Base-by-base conservation (phyloP, 2,329 filamentous ascomycete genomes). In the Colletotrichum cordylinicola region DNA sequence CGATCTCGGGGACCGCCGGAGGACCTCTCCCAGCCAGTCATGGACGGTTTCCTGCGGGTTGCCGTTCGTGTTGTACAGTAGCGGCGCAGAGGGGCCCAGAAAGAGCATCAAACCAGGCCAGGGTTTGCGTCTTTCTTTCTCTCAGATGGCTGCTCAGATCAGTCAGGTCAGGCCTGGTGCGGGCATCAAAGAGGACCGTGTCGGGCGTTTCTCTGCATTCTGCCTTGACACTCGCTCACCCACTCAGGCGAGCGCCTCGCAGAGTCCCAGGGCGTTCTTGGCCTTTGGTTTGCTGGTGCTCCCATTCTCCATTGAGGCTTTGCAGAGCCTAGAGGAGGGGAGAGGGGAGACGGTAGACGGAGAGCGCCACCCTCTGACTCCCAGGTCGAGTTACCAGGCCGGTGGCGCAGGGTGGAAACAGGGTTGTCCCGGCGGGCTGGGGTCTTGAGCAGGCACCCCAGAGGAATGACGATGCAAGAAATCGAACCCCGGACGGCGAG, bases 391-490 rank as follows among this genome's bases (percentile, higher is more conserved):
- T 65, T 56, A 74, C 72, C 68, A 62, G 73, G 33, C 56, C 24
- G 60, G 74, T 76, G 74, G 74, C 74, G 70, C 70, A 74, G 43
- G 29, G 21, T 21, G 15, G 39, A 52, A 65, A 39, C 56, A 62
- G 64, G 70, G 65, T 29, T 35, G 35, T 67, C 65, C 73, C 64
- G 8, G 70, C 27, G 27, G 10, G 15, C 62, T 29, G 39, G 43
- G 70, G 73, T 33, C 37, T 13, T 58, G 65, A 67, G 65, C 65
- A 35, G 39, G 64, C 43, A 67, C 65, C 65, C 65, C 72, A n/a
- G 56, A 70, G 60, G 29, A 61, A 70, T 72, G 68, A 74, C 31
- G 72, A 66, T 74, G 72, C 67, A 71, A 72, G 72, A 74, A 43
- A 72, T 52, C n/a, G 67, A 61, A 67, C 52, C 27, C 67, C 43